A percentile compares a stretch with the other conserved stretches of the same genome.
These are phyloP conservation scores for Manihot esculenta DNA, from an alignment of 441 rosid genomes.

Conservation along the genomic window DNA sequence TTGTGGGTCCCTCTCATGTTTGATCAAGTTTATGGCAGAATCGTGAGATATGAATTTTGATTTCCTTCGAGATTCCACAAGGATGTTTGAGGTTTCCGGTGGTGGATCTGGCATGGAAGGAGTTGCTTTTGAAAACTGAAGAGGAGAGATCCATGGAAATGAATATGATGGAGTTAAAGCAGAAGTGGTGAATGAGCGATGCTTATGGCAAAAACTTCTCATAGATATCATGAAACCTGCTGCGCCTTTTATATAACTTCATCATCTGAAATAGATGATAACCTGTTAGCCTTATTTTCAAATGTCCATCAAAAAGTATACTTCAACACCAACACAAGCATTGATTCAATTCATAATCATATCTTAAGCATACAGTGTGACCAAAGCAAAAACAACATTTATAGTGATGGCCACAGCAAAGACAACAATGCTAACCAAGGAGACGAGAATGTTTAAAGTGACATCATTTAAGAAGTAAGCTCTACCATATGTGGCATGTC, in stretches of 20 bases:
- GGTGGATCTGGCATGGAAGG: constrained; percentile 32
- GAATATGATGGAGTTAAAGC: constrained; percentile 35
- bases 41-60: constrained; percentile 61
- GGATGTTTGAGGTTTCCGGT: constrained; percentile 28
- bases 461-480: not conserved
- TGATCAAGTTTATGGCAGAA: constrained; percentile 57
- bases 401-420: not conserved
- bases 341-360: not conserved
- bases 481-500: not conserved
- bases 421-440: not conserved
- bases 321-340: not conserved
- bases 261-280: constrained; percentile 18
- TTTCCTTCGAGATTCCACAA: constrained; percentile 28
- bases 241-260: constrained; percentile 7
- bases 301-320: not conserved
- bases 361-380: not conserved
- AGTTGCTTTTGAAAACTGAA: constrained; percentile 28
- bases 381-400: not conserved
- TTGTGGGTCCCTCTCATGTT: constrained; percentile 67
- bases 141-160: constrained; percentile 69
- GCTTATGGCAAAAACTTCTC: constrained; percentile 14
- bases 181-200: constrained; percentile 35
- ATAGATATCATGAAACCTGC: constrained; percentile 26
- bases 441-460: not conserved
- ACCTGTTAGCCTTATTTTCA: constrained; percentile 7